Evolutionary conservation across 208 protist genomes (phyloP), one percentile per base, ranked within the genome.

Genomic region (Trypanosoma theileri): DNA sequence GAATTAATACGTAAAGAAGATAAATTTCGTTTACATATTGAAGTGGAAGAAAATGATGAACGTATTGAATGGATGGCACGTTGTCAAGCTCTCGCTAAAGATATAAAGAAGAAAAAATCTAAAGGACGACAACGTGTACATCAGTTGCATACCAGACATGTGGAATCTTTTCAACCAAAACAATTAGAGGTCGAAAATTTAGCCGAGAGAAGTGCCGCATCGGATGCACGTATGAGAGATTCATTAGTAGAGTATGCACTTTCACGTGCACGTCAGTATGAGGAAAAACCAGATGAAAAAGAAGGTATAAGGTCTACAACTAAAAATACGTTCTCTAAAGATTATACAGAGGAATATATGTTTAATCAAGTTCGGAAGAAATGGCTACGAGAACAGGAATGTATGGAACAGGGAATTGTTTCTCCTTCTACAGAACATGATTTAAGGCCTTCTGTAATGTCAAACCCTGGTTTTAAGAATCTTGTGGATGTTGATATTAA

Each of bases 1-100:
- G 69, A 73, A 41, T 50, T 71, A 40, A 6, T 48, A 21, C 66
- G 66, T 10, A 52, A 71, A 40, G 66, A 71, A 45, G 66, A 71
- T 28, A 8, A 63, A n/a, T 10, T 19, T 35, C 55, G 66, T 14
- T 24, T 65, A 40, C 56, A 57, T 40, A 40, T 71, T 46, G 66
- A 63, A 31, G 55, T 58, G 16, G 66, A 63, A 40, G 66, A 71
- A 57, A 40, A 9, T 48, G 58, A 71, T 13, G 22, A 10, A 51
- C 40, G 21, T 19, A 21, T 48, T 28, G 59, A 21, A 7, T 22
- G 44, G 3, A 46, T 58, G 8, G 41, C 41, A 2, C 55, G 50
- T 19, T 59, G 17, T 31, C 19, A 59, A 28, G 31, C 35, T 14
- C 45, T 73, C 19, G 17, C 69, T 13, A 26, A 13, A 61, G 44